phyloP scores from a whole-genome alignment of 1,139 yeast species.

The Torulaspora globosa region DNA sequence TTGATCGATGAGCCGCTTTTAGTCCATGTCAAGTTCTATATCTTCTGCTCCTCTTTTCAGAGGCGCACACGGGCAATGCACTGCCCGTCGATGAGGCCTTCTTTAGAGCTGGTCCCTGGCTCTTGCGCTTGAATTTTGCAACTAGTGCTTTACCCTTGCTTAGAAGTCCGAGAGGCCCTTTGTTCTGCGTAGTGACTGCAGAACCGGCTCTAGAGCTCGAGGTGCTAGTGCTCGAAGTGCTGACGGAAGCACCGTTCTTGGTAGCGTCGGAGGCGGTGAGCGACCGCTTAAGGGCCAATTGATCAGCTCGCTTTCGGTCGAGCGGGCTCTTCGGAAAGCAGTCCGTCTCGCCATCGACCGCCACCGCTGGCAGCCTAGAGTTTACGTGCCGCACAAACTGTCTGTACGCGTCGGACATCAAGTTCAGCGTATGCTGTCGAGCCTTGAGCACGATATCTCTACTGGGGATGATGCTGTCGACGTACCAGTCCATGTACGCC shows the following conservation, averaged over 20 bases:
- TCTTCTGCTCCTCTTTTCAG: conserved; percentile 5
- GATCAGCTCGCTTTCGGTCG: too few species aligned
- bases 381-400: conserved; percentile 14
- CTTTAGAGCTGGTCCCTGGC: conserved; percentile 6
- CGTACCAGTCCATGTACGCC: conserved; percentile 24
- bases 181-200: neutral
- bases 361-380: neutral
- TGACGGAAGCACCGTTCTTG: conserved; percentile 4
- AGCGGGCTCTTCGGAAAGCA: too few species aligned
- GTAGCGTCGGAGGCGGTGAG: neutral
- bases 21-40: conserved; percentile 1
- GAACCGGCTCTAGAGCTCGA: conserved; percentile 7
- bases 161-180: conserved; percentile 3
- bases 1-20: too few species aligned
- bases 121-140: conserved; percentile 10
- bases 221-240: conserved; percentile 2
- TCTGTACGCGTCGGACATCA: conserved; percentile 32
- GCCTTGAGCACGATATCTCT: conserved; percentile 25
- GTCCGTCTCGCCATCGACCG: neutral
- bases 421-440: conserved; percentile 26
- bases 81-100: conserved; percentile 8
- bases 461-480: conserved; percentile 18
- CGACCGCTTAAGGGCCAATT: neutral
- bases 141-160: conserved; percentile 13
- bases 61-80: conserved; percentile 5